phyloP scores from a whole-genome alignment of 768 basidiomycete genomes.

The Pulveroboletus sp. region DNA sequence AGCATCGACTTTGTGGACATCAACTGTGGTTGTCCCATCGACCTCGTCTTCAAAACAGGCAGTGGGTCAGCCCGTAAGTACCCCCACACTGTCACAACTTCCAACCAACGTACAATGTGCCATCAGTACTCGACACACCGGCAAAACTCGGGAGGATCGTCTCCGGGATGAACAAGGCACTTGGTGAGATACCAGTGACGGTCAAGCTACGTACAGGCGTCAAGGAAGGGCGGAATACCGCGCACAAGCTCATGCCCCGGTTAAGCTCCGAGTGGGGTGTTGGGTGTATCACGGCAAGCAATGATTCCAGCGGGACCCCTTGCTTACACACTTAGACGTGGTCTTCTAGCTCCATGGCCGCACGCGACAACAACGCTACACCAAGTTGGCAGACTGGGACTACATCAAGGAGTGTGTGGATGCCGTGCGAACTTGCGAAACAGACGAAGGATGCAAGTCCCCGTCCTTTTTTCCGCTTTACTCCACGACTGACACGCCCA shows the following conservation, averaged over 20 bases:
- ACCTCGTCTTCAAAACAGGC: constrained; percentile 88
- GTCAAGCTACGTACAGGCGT: constrained; percentile 93
- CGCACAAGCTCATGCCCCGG: constrained; percentile 90
- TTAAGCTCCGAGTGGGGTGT: constrained; percentile 52
- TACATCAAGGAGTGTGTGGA: constrained; percentile 89
- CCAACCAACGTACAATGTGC: neutral
- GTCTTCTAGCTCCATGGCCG: constrained; percentile 83
- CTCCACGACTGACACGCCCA: neutral
- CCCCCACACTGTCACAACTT: neutral
- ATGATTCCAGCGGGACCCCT: neutral
- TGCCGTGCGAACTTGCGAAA: constrained; percentile 68
- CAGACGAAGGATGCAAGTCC: constrained; percentile 65
- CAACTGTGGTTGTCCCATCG: constrained; percentile 97
- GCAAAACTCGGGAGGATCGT: constrained; percentile 84
- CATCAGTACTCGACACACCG: constrained; percentile 76
- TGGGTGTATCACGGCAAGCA: constrained; percentile 42
- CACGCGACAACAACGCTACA: constrained; percentile 92
- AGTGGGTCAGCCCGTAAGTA: constrained; percentile 82
- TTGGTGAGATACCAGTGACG: constrained; percentile 90
- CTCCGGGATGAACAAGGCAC: constrained; percentile 85
- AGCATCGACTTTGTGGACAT: constrained; percentile 89
- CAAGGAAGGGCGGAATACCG: constrained; percentile 79
- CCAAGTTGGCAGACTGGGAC: constrained; percentile 89
- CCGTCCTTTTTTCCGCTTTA: neutral
- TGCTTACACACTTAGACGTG: constrained; percentile 2